These are phyloP conservation scores for Mycosphaerella sp. DNA, from an alignment of 2,329 filamentous ascomycete species.

Conservation along the genomic window DNA sequence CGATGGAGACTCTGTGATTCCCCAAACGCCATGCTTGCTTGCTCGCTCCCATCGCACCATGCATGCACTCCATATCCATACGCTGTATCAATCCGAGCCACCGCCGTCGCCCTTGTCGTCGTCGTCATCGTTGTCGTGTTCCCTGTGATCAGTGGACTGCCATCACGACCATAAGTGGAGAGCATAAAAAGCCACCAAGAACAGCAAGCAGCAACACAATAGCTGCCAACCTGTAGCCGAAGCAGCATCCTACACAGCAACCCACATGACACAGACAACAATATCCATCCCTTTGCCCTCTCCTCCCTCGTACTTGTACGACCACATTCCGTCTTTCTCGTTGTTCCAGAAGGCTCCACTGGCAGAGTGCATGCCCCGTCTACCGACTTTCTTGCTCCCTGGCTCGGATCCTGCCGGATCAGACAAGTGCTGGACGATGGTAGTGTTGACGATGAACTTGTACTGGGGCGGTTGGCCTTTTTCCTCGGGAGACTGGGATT, in stretches of 20 bases:
- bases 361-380: slow-evolving; percentile 84
- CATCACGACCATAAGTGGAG: background rate
- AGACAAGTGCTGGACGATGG: slow-evolving; percentile 89
- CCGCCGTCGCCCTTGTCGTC: too few species aligned
- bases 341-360: slow-evolving; percentile 86
- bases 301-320: slow-evolving; percentile 68
- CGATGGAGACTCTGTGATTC: too few species aligned
- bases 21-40: too few species aligned
- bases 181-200: background rate
- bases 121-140: too few species aligned
- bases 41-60: too few species aligned
- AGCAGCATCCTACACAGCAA: slow-evolving; percentile 46
- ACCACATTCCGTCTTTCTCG: slow-evolving; percentile 86
- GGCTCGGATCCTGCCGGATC: slow-evolving; percentile 58
- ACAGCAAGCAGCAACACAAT: background rate
- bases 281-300: slow-evolving; percentile 49
- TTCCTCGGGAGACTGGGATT: slow-evolving; percentile 34
- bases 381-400: slow-evolving; percentile 62
- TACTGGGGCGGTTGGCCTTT: slow-evolving; percentile 54
- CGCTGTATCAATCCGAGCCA: too few species aligned
- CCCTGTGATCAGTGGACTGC: too few species aligned
- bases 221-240: slow-evolving; percentile 8
- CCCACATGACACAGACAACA: slow-evolving; percentile 60
- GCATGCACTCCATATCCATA: too few species aligned
- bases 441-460: slow-evolving; percentile 97